Evolutionary conservation across 805 yeast genomes (phyloP).

Genomic region (Nakazawaea wickerhamii): DNA sequence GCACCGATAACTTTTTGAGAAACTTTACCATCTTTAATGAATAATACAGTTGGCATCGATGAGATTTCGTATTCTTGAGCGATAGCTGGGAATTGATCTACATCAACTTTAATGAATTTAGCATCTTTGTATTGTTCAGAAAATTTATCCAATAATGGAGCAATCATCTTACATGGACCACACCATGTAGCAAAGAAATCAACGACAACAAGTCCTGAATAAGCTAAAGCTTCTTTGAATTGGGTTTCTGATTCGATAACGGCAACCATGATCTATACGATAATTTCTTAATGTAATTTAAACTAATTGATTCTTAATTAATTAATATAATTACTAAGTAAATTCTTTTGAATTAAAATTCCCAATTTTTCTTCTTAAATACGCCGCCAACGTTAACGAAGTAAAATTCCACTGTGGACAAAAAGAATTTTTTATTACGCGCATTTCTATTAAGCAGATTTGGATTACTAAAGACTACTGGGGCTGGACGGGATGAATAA

Average conservation of each 20-base stretch:
- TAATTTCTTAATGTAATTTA: neutral
- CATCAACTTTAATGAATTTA: conserved; percentile 85
- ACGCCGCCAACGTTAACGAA: neutral
- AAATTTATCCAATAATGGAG: conserved; percentile 87
- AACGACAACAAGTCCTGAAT: conserved; percentile 76
- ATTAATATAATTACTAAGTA: too few relatives aligned
- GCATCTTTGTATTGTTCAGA: conserved; percentile 60
- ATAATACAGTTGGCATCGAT: conserved; percentile 59
- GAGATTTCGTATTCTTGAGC: conserved; percentile 59
- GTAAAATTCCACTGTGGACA: too few relatives aligned
- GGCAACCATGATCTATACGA: too few relatives aligned
- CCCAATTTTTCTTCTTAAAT: neutral
- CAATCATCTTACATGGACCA: conserved; percentile 97
- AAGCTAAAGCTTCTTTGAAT: conserved; percentile 59
- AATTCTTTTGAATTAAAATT: too few relatives aligned
- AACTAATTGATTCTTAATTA: neutral
- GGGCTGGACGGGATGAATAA: neutral
- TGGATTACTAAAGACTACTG: neutral
- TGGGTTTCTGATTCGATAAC: conserved; percentile 43
- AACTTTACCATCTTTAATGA: conserved; percentile 79
- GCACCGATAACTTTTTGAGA: conserved; percentile 85
- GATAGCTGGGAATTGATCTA: conserved; percentile 74
- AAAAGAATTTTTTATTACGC: too few relatives aligned
- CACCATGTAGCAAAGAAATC: conserved; percentile 99
- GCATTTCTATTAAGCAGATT: too few relatives aligned